These are phyloP conservation scores for Penicillium atrosanguineum DNA, from an alignment of 495 filamentous ascomycete genomes.

Conservation along the genomic window DNA sequence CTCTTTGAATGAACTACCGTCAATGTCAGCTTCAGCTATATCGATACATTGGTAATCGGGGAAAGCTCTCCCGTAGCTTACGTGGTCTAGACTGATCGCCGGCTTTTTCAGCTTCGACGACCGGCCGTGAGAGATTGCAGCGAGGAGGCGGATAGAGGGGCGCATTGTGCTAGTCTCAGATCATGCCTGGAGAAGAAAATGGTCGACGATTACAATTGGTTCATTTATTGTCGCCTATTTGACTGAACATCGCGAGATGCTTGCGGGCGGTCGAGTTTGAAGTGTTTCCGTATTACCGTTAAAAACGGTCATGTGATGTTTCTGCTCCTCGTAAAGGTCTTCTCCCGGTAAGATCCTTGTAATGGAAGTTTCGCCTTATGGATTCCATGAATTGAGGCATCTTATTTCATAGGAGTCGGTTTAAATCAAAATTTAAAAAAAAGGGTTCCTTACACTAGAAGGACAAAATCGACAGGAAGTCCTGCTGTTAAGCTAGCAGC, in stretches of 20 bases:
- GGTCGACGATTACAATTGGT: neutral
- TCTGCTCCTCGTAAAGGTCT: neutral
- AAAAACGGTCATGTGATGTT: neutral
- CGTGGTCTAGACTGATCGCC: conserved; percentile 41
- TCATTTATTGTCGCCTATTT: neutral
- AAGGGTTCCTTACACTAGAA: neutral
- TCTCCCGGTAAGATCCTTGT: neutral
- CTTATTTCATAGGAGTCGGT: neutral
- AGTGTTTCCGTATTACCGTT: neutral
- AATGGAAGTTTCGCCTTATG: neutral
- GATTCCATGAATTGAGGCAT: neutral
- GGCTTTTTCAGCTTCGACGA: conserved; percentile 40
- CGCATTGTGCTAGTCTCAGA: conserved; percentile 26
- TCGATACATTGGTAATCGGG: neutral
- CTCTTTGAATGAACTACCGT: conserved; percentile 41
- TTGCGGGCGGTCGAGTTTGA: neutral
- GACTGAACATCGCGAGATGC: neutral
- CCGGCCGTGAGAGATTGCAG: conserved; percentile 28
- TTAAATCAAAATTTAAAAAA: neutral
- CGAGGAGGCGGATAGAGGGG: conserved; percentile 24
- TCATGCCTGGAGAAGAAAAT: neutral
- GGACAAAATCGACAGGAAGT: too few relatives aligned
- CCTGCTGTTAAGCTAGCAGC: too few relatives aligned
- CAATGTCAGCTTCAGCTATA: neutral
- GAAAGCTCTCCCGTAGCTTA: neutral